A percentile compares a stretch with the other conserved stretches of the same genome.
phyloP scores from a whole-genome alignment of 2,329 filamentous ascomycete species.

The Chalaropsis ovoidea region DNA sequence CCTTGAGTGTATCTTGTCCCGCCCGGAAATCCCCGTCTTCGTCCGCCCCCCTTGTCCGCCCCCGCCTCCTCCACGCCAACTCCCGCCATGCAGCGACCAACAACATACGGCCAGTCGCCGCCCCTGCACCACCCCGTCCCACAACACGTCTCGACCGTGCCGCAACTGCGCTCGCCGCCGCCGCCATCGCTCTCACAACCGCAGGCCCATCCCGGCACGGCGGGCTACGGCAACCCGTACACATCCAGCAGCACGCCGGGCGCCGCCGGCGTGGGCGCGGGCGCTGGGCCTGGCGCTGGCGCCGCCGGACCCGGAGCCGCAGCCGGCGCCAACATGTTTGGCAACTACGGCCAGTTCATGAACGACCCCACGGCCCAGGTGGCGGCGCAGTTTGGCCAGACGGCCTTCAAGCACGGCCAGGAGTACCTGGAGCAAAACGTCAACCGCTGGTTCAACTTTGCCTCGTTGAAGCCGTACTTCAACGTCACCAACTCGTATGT shows the following conservation, averaged over 20 bases:
- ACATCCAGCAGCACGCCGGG: constrained; percentile 40
- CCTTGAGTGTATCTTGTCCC: too few relatives aligned
- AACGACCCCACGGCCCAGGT: constrained; percentile 92
- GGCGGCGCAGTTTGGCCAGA: constrained; percentile 87
- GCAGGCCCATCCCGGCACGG: constrained; percentile 32
- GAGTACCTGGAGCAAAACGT: constrained; percentile 93
- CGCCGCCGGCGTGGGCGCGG: background rate
- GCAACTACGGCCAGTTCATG: constrained; percentile 83
- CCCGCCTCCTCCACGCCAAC: background rate
- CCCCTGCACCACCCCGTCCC: constrained; percentile 94
- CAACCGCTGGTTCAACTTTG: constrained; percentile 75
- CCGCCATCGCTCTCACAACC: constrained; percentile 63
- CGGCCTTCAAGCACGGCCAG: constrained; percentile 79
- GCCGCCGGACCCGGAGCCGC: background rate
- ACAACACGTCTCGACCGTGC: constrained; percentile 96
- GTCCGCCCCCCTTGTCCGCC: background rate
- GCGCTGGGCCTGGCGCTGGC: too few relatives aligned
- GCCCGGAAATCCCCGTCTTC: background rate
- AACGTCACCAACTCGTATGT: constrained; percentile 98
- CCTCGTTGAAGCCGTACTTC: constrained; percentile 95
- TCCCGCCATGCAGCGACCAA: constrained; percentile 67
- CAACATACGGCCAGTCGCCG: constrained; percentile 70
- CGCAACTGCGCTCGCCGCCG: constrained; percentile 88
- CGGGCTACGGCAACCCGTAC: constrained; percentile 60
- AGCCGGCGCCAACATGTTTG: constrained; percentile 46